Base-by-base conservation (phyloP, 1,284 basidiomycete genomes). In the Microbotryomycetes sp. region DNA sequence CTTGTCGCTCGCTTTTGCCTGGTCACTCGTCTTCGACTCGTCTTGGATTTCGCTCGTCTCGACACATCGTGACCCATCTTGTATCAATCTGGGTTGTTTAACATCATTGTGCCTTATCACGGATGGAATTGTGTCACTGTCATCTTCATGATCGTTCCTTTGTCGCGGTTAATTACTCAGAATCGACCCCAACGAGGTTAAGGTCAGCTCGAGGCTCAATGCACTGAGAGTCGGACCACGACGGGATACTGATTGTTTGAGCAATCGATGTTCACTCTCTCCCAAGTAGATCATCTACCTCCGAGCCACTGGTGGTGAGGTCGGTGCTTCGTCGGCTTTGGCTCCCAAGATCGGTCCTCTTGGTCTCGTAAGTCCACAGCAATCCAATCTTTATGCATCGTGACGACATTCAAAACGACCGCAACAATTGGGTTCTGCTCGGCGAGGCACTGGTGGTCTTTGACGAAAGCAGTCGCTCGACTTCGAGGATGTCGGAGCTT, bases 291-390 rank as follows among this genome's bases (percentile, higher is more conserved):
- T 97, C 82, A 98, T 98, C 85, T 93, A 96, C 86, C 89, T 98
- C 79, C 87, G 96, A 76, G 93, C 93, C 67, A 94, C 91, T 68
- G 96, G 96, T 82, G 96, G 96, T 86, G 96, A 98, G 83, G 92
- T 98, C 76, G 96, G 93, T 84, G 92, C 96, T 71, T 97, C 96
- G 9, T 94, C 94, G 67, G 93, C 96, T 66, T 84, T 99, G 72
- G 96, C 96, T 66, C 96, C 96, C 72, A 99, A 99, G 86, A 97
- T 99, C 78, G 96, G 96, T 86, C 96, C 96, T 81, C 87, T 98
- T 74, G 94, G 94, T 92, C 82, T 99, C 75, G 94, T 97, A 78
- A 77, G 91, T 81, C 57, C 30, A 23, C 25, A 51, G 59, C 48
- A 47, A 22, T 4, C 16, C 28, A 7, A 12, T 50, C 19, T 26